Evolutionary conservation across 495 filamentous ascomycete genomes (phyloP).

Genomic region (Hyphodiscus hymeniophilus): DNA sequence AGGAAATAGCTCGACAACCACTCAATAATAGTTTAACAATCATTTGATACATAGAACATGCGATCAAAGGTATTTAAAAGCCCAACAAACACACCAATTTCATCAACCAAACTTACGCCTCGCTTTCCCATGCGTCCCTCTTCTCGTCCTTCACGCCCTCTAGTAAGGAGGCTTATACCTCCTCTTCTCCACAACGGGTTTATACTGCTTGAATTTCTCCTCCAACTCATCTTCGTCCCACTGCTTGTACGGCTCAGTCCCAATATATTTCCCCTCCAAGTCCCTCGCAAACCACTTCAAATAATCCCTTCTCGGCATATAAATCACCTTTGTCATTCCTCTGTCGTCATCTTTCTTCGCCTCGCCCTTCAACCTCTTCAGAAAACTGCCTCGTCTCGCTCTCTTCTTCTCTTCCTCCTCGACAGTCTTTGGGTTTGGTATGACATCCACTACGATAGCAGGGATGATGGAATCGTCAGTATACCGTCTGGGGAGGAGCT

Average conservation of each 20-base stretch:
- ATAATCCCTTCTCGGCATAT: conserved; percentile 22
- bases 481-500: neutral
- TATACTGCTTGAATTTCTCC: conserved; percentile 13
- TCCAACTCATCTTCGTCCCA: conserved; percentile 21
- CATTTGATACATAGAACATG: too few species aligned
- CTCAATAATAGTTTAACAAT: too few species aligned
- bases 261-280: conserved; percentile 13
- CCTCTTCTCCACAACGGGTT: conserved; percentile 4
- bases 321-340: conserved; percentile 17
- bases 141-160: neutral
- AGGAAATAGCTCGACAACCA: too few species aligned
- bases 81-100: too few species aligned
- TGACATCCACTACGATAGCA: neutral
- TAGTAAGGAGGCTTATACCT: conserved; percentile 1
- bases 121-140: too few species aligned
- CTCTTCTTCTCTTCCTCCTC: neutral
- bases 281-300: conserved; percentile 21
- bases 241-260: conserved; percentile 14
- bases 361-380: too few species aligned
- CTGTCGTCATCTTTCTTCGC: neutral
- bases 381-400: too few species aligned
- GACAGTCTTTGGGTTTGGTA: neutral
- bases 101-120: neutral
- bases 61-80: neutral
- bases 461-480: neutral